These are phyloP conservation scores for Kickxella alabastrina DNA, from an alignment of 192 early-diverging fungal genomes.

Conservation along the genomic window DNA sequence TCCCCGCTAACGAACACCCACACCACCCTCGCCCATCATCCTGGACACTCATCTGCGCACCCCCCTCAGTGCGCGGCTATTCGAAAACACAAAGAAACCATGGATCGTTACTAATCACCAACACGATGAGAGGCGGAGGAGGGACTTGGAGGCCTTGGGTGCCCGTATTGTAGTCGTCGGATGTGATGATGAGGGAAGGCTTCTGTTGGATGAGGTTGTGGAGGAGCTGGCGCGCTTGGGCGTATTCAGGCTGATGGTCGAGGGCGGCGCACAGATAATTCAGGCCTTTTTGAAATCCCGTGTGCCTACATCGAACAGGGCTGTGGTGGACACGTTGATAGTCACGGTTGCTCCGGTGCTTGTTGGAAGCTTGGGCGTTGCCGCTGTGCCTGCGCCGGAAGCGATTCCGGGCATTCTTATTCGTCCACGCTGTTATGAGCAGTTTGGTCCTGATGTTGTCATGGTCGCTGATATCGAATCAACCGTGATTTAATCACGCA, in stretches of 20 bases:
- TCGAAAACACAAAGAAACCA: conserved; percentile 50
- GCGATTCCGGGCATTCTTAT: conserved; percentile 8
- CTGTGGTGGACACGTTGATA: conserved; percentile 26
- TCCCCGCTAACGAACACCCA: conserved; percentile 4
- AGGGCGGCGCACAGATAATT: conserved; percentile 81
- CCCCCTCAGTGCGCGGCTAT: conserved; percentile 57
- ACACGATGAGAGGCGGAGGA: conserved; percentile 18
- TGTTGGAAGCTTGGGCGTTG: conserved; percentile 61
- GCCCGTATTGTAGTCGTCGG: conserved; percentile 53
- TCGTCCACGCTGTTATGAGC: conserved; percentile 30
- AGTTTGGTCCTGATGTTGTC: conserved; percentile 56
- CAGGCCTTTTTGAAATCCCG: conserved; percentile 53
- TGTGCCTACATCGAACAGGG: background rate
- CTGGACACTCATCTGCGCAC: conserved; percentile 69
- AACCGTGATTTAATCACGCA: too few species aligned
- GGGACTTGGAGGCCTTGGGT: conserved; percentile 55
- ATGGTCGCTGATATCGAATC: conserved; percentile 31
- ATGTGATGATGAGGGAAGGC: conserved; percentile 2
- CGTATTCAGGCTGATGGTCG: conserved; percentile 74
- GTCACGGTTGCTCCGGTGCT: conserved; percentile 70
- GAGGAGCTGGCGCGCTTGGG: conserved; percentile 17
- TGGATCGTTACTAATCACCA: conserved; percentile 55
- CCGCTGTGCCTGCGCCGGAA: conserved; percentile 22
- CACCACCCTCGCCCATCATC: conserved; percentile 70
- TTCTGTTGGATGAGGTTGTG: conserved; percentile 15